Evolutionary conservation across 805 yeast species (phyloP).

Genomic region (Kluyveromyces starmeri): DNA sequence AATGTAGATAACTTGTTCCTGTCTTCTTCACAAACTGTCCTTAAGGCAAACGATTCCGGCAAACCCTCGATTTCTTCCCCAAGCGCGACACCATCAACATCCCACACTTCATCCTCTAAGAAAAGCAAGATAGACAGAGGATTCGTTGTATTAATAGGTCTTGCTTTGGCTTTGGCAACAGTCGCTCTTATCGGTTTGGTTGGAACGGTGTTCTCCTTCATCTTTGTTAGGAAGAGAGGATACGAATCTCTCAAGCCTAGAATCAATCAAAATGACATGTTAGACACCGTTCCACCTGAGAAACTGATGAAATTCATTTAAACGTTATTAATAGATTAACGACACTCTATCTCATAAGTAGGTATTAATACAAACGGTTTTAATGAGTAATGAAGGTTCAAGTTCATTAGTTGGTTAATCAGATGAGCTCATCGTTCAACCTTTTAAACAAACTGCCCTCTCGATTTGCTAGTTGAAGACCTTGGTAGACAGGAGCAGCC

Average conservation of each 20-base stretch:
- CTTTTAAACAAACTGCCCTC: not conserved
- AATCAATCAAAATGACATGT: conserved; percentile 53
- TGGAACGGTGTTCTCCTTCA: conserved; percentile 29
- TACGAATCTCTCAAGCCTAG: conserved; percentile 43
- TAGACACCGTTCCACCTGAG: conserved; percentile 54
- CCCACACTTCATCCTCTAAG: conserved; percentile 10
- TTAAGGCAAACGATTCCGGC: conserved; percentile 9
- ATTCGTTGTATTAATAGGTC: conserved; percentile 57
- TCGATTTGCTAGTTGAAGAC: not conserved
- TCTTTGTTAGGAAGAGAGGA: conserved; percentile 32
- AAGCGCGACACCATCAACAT: conserved; percentile 12
- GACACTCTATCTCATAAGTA: too few species aligned
- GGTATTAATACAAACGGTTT: conserved; percentile 4
- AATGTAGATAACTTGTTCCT: conserved; percentile 33
- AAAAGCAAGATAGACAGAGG: conserved; percentile 37
- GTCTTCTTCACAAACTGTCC: conserved; percentile 20
- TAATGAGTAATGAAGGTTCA: too few species aligned
- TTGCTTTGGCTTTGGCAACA: conserved; percentile 56
- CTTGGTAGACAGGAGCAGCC: conserved; percentile 1
- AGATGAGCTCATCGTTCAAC: not conserved
- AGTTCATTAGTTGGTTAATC: too few species aligned
- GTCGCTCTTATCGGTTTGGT: conserved; percentile 34
- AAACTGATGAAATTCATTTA: conserved; percentile 34
- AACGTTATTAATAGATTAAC: too few species aligned
- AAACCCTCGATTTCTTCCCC: conserved; percentile 12